Evolutionary conservation across 2,329 filamentous ascomycete genomes (phyloP), one percentile per base, ranked within the genome.

Genomic region (Bimuria novae-zelandiae): DNA sequence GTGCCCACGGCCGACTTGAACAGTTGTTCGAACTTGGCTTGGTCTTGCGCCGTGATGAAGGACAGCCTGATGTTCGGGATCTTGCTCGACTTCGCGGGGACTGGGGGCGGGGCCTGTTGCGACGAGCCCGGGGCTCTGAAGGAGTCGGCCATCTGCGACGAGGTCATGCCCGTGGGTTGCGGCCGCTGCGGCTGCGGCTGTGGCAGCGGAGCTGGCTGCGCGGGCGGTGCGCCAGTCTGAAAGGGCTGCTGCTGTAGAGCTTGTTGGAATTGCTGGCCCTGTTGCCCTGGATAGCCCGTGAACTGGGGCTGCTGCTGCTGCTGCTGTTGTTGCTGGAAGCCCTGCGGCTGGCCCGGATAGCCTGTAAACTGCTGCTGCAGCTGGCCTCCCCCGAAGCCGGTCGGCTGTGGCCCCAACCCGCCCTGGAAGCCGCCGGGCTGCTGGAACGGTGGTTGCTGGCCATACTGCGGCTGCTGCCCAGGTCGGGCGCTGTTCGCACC

Each of bases 1-100:
- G 92, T 88, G 29, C 92, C 91, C 30, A 93, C 91, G 12, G 94
- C 93, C 50, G 92, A 96, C 77, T 94, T 97, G 81, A 99, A 99
- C 36, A 99, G 79, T 52, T 94, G 94, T 79, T 99, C 94, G 66
- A 99, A 99, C 77, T 96, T 97, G 68, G 90, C 84, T 76, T 99
- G 94, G 71, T 99, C 94, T 67, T 89, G 86, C 22, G 90, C 92
- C 2, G 93, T 97, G 69, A 99, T 96, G 74, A 99, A 99, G 3
- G 92, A 96, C 56, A 99, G 78, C 44, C 94, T 84, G 61, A 97
- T 95, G 71, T 89, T 97, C 23, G 94, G 94, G 51, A 99, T 97
- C 77, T 89, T 94, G 63, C 84, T 87, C 11, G 82, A 77, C 37
- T 80, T 73, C 65, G 84, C 86, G 6, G 88, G 82, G 60, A 88